Evolutionary conservation across 2,329 filamentous ascomycete genomes (phyloP), one percentile per base, ranked within the genome.

Genomic region (Septoria linicola): DNA sequence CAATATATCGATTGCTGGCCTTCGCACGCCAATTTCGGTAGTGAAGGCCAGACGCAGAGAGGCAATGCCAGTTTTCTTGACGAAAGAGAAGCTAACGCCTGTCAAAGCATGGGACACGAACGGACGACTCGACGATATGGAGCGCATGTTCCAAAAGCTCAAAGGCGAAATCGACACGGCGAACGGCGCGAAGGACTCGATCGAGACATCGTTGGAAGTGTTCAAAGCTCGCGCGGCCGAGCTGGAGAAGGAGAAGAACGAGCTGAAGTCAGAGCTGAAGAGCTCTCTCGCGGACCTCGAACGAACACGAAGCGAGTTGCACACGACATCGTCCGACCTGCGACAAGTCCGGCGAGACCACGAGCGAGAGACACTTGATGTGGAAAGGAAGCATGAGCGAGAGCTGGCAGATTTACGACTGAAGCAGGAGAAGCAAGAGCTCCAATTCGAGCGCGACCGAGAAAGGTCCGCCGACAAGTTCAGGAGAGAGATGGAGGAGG

Each of bases 201-300:
- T 89, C 54, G 89, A 92, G 61, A 86, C 93, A 56, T 81, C 84
- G 0, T 77, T 95, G 39, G 82, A 85, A 13, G 62, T 88, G 8
- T 86, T 88, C 59, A 95, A 92, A 66, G 79, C 77, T 44, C 81
- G 84, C 78, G 59, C 60, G 32, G 51, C 63, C 46, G 63, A 66
- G 52, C 51, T 66, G 14, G 60, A 54, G 13, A 47, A 55, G 27
- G 57, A 62, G n/a, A 67, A 66, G 47, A 58, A 56, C 39, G 63
- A 79, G 42, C 65, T 83, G 13, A 73, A 73, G 10, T 72, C 78
- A 40, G 65, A 69, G 52, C 83, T 83, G 55, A 70, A 76, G 14
- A 71, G 70, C 6, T 67, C 92, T 4, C 81, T 85, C 41, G 76
- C 76, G n/a, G 87, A 95, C 53, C 70, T 95, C 52, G 82, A 68